phyloP scores from a whole-genome alignment of 2,329 filamentous ascomycete genomes.

The Fusarium penzigii region DNA sequence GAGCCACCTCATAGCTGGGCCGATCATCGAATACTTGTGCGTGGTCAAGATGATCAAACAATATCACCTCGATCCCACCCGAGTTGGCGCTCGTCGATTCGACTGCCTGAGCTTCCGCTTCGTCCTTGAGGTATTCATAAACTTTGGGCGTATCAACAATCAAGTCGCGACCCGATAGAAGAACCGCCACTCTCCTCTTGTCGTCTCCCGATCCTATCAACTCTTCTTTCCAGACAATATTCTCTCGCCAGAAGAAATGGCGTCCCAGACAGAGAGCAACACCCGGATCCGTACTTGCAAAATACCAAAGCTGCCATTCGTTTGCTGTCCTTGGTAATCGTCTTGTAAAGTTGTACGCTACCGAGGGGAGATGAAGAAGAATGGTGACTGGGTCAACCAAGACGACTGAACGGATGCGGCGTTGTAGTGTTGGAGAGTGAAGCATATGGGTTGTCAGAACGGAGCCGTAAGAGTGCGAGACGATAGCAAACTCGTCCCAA shows the following conservation, averaged over 20 bases:
- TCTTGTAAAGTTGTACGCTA: constrained; percentile 71
- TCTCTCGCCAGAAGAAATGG: constrained; percentile 72
- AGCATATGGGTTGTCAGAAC: constrained; percentile 65
- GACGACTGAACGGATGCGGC: constrained; percentile 51
- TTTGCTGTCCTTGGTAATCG: constrained; percentile 57
- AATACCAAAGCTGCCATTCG: constrained; percentile 71
- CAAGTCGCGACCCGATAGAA: constrained; percentile 60
- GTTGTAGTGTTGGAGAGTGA: constrained; percentile 45
- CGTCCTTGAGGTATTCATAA: constrained; percentile 51
- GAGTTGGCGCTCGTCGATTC: constrained; percentile 9
- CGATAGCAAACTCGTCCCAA: constrained; percentile 60
- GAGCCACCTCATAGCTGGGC: constrained; percentile 29
- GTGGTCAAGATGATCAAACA: constrained; percentile 64
- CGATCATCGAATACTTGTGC: constrained; percentile 59
- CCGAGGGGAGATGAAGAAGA: constrained; percentile 67
- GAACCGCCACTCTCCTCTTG: constrained; percentile 52
- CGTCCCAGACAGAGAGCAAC: constrained; percentile 64
- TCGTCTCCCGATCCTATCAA: constrained; percentile 37
- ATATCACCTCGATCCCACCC: constrained; percentile 53
- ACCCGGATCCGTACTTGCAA: constrained; percentile 67
- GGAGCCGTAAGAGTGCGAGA: constrained; percentile 65
- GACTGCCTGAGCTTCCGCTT: constrained; percentile 16
- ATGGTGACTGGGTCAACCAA: constrained; percentile 65
- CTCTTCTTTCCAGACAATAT: constrained; percentile 70
- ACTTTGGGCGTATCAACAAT: constrained; percentile 64